A percentile compares a stretch with the other conserved stretches of the same genome.
Conservation (phyloP, 176 grass and related monocot species). For the Poa annua region DNA sequence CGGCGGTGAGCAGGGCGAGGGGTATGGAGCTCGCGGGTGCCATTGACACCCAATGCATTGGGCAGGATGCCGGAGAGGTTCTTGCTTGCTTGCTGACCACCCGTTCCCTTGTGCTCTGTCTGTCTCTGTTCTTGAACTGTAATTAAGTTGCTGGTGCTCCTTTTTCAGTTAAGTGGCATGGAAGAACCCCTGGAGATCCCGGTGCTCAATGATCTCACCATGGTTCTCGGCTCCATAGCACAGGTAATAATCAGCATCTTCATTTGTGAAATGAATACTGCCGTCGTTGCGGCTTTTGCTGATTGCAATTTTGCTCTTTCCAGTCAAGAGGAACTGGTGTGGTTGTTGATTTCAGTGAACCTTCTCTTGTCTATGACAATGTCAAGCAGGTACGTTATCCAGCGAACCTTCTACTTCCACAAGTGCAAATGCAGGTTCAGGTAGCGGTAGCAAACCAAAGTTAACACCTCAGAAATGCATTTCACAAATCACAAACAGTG, state of each 20-base stretch:
- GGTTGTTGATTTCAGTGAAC: constrained; percentile 84
- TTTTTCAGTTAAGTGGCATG: constrained; percentile 70
- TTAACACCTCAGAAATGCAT: not conserved
- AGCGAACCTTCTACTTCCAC: not conserved
- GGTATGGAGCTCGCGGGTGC: constrained; percentile 83
- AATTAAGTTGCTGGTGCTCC: not conserved
- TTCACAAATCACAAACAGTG: not conserved
- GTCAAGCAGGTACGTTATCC: constrained; percentile 71
- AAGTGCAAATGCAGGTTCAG: not conserved
- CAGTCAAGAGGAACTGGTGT: constrained; percentile 73
- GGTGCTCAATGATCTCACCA: constrained; percentile 86
- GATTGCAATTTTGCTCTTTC: constrained; percentile 20
- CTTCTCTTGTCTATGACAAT: constrained; percentile 82
- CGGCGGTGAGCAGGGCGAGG: constrained; percentile 70
- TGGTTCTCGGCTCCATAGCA: constrained; percentile 91
- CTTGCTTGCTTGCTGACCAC: not conserved
- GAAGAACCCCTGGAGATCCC: constrained; percentile 90
- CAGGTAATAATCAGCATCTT: constrained; percentile 30
- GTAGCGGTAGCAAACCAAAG: not conserved
- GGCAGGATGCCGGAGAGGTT: constrained; percentile 78
- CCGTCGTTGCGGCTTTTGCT: not conserved
- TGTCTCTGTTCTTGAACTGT: not conserved
- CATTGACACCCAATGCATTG: constrained; percentile 60
- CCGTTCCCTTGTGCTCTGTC: not conserved
- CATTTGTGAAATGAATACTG: not conserved